A percentile compares a stretch with the other conserved stretches of the same genome.
phyloP scores from a whole-genome alignment of 805 yeast species.

The Yamadazyma nakazawae region DNA sequence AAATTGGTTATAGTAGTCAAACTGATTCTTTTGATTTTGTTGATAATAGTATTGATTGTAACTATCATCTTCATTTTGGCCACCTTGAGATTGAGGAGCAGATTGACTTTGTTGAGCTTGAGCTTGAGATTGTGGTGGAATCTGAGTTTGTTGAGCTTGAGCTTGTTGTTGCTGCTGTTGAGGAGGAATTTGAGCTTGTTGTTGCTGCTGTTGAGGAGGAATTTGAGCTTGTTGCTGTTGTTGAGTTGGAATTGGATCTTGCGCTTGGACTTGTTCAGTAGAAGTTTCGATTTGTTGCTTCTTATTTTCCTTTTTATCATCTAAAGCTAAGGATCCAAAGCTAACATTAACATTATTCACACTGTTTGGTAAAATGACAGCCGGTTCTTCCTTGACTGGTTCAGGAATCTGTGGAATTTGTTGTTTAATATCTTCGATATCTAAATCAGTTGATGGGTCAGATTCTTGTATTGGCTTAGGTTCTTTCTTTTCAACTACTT shows the following conservation, averaged over 20 bases:
- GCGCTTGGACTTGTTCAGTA: not conserved
- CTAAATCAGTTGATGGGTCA: slow-evolving; percentile 2
- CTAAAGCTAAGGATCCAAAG: slow-evolving; percentile 55
- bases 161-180: slow-evolving; percentile 15
- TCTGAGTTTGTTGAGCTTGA: slow-evolving; percentile 10
- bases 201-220: slow-evolving; percentile 14
- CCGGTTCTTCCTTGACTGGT: slow-evolving; percentile 25
- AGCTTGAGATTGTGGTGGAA: slow-evolving; percentile 13
- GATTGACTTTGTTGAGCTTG: slow-evolving; percentile 12
- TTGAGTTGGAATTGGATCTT: slow-evolving; percentile 20
- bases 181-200: slow-evolving; percentile 13
- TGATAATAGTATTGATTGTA: slow-evolving; percentile 20
- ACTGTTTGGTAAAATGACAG: slow-evolving; percentile 52
- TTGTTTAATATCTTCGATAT: slow-evolving; percentile 16
- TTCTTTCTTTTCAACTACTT: slow-evolving; percentile 12
- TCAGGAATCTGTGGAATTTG: slow-evolving; percentile 18
- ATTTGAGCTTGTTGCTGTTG: slow-evolving; percentile 13
- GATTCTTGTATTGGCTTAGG: not conserved
- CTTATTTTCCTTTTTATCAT: slow-evolving; percentile 39
- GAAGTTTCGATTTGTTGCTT: slow-evolving; percentile 8
- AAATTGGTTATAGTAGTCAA: slow-evolving; percentile 33
- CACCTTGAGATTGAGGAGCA: not conserved
- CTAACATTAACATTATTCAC: slow-evolving; percentile 54
- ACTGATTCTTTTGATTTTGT: slow-evolving; percentile 18
- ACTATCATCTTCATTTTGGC: slow-evolving; percentile 16